Conservation (phyloP, 192 early-diverging fungal genomes). For the Backusella parvicylindrica region DNA sequence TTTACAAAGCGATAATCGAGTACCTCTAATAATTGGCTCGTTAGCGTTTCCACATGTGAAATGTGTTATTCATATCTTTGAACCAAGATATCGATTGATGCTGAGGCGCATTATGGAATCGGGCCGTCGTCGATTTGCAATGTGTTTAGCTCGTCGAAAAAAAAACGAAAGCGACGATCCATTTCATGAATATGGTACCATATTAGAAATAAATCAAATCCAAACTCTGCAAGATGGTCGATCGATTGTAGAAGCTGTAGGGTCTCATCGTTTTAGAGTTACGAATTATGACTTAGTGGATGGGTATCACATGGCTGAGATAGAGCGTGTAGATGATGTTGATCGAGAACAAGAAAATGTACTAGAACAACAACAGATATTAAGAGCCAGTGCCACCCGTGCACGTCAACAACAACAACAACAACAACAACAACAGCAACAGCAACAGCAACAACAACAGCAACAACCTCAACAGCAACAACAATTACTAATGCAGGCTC, state of each 20-base stretch:
- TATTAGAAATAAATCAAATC: constrained; percentile 42
- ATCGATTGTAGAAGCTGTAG: constrained; percentile 46
- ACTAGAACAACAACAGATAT: constrained; percentile 19
- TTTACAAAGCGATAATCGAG: not conserved
- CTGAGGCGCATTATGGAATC: constrained; percentile 42
- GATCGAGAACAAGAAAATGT: constrained; percentile 32
- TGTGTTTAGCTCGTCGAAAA: not conserved
- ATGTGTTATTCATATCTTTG: constrained; percentile 56
- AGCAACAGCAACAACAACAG: not conserved
- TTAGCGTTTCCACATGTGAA: constrained; percentile 53
- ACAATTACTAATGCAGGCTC: not conserved
- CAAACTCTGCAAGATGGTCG: constrained; percentile 45
- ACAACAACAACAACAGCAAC: not conserved
- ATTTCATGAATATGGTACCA: constrained; percentile 44
- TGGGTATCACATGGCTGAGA: constrained; percentile 42
- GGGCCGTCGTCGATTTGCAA: constrained; percentile 30
- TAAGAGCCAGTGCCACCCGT: not conserved
- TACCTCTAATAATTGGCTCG: constrained; percentile 54
- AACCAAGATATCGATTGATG: constrained; percentile 54
- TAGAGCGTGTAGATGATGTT: constrained; percentile 46
- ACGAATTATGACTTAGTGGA: constrained; percentile 32
- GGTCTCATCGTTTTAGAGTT: constrained; percentile 42
- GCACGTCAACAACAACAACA: not conserved
- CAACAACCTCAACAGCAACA: not conserved
- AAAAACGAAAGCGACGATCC: constrained; percentile 11